A percentile compares a stretch with the other conserved stretches of the same genome.
phyloP scores from a whole-genome alignment of 805 yeast genomes.

The Wickerhamomyces bisporus region DNA sequence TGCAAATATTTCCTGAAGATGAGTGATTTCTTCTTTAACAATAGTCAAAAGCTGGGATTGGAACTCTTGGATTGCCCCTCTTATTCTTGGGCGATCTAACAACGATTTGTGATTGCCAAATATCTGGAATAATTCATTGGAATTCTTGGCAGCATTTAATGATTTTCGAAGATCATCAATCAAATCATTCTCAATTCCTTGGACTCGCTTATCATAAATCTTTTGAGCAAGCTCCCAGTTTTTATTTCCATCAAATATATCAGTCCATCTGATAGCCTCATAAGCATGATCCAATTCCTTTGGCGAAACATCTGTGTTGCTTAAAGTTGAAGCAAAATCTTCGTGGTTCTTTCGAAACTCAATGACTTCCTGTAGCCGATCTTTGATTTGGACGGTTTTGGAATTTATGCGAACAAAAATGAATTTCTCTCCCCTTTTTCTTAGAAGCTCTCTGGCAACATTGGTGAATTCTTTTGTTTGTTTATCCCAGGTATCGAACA shows the following conservation, averaged over 20 bases:
- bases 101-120: conserved; percentile 46
- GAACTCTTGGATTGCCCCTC: conserved; percentile 55
- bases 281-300: conserved; percentile 37
- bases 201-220: conserved; percentile 37
- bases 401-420: conserved; percentile 57
- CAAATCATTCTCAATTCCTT: conserved; percentile 41
- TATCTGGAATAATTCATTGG: conserved; percentile 47
- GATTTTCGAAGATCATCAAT: conserved; percentile 34
- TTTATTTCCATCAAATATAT: conserved; percentile 33
- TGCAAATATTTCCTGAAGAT: conserved; percentile 36
- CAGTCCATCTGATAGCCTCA: conserved; percentile 31
- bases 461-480: conserved; percentile 58
- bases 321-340: conserved; percentile 36
- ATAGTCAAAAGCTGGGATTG: conserved; percentile 45
- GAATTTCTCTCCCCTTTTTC: conserved; percentile 70
- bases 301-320: conserved; percentile 12
- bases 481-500: conserved; percentile 52
- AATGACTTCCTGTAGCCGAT: conserved; percentile 37
- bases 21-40: conserved; percentile 41
- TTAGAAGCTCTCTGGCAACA: conserved; percentile 64
- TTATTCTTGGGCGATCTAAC: conserved; percentile 46
- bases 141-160: conserved; percentile 34
- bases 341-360: conserved; percentile 50
- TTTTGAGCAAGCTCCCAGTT: conserved; percentile 39
- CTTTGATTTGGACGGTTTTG: conserved; percentile 33